phyloP scores from a whole-genome alignment of 2,329 filamentous ascomycete genomes.

The Aspergillus quadricinctus region DNA sequence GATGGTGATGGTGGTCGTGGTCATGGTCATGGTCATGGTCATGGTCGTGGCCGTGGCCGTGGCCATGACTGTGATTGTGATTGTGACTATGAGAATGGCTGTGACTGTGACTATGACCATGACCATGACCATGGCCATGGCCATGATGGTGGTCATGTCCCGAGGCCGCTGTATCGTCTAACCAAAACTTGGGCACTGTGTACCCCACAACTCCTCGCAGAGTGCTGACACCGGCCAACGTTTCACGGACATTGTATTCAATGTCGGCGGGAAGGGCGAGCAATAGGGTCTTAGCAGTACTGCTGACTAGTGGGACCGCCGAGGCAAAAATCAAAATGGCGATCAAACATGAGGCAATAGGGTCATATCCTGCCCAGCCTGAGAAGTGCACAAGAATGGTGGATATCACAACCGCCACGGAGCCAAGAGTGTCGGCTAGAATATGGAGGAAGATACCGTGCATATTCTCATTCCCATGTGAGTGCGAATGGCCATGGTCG shows the following conservation, averaged over 20 bases:
- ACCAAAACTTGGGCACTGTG: slow-evolving; percentile 85
- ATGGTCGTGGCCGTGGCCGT: slow-evolving; percentile 23
- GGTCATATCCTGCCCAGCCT: slow-evolving; percentile 92
- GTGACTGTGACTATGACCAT: slow-evolving; percentile 26
- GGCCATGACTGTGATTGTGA: slow-evolving; percentile 23
- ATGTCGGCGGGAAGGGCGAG: slow-evolving; percentile 78
- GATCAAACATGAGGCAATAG: slow-evolving; percentile 88
- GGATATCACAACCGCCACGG: slow-evolving; percentile 87
- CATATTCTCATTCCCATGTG: slow-evolving; percentile 93
- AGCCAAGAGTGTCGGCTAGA: slow-evolving; percentile 88
- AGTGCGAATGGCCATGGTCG: slow-evolving; percentile 44
- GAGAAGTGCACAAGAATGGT: slow-evolving; percentile 82
- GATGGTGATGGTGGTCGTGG: slow-evolving; percentile 20
- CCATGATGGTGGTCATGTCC: slow-evolving; percentile 37
- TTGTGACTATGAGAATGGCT: slow-evolving; percentile 25
- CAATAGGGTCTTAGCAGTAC: slow-evolving; percentile 75
- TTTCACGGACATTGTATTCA: slow-evolving; percentile 84
- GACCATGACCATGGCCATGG: slow-evolving; percentile 27
- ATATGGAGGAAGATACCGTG: slow-evolving; percentile 95
- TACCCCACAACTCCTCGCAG: slow-evolving; percentile 83
- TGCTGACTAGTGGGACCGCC: slow-evolving; percentile 79
- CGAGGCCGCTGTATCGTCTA: slow-evolving; percentile 61
- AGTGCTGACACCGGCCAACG: slow-evolving; percentile 74
- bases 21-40: no score
- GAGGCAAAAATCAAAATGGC: slow-evolving; percentile 91